Conservation (phyloP, 2,329 filamentous ascomycete species). For the Colletotrichum endophyticum region DNA sequence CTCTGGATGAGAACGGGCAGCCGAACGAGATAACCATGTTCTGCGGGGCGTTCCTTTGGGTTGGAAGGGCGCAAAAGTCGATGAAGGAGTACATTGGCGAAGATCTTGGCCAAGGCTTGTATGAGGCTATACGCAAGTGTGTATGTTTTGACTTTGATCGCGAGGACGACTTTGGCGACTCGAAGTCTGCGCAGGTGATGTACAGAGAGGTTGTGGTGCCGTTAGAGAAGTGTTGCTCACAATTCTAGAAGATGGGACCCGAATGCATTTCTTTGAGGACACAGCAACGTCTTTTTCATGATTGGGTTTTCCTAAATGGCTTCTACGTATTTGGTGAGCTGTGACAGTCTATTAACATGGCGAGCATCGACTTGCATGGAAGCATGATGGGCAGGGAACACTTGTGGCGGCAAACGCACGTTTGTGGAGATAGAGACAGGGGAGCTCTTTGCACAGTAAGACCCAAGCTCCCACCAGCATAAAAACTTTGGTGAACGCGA, state of each 20-base stretch:
- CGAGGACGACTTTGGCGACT: background rate
- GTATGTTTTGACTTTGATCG: background rate
- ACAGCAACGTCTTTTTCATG: background rate
- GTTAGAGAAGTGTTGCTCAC: slow-evolving; percentile 24
- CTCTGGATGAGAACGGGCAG: background rate
- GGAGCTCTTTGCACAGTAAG: background rate
- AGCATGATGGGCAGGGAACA: background rate
- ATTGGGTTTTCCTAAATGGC: background rate
- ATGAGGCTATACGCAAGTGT: background rate
- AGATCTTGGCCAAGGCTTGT: background rate
- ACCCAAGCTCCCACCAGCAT: background rate
- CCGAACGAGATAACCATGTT: background rate
- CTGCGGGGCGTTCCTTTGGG: background rate
- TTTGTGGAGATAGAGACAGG: background rate
- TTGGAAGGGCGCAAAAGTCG: background rate
- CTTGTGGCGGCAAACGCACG: background rate
- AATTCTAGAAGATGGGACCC: background rate
- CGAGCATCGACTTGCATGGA: background rate
- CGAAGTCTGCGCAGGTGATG: background rate
- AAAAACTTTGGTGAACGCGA: no score
- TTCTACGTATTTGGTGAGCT: background rate
- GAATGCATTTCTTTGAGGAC: background rate
- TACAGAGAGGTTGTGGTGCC: background rate
- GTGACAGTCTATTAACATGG: background rate
- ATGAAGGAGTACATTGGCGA: background rate